Evolutionary conservation across 139 green algal species (phyloP), one percentile per base, ranked within the genome.

Genomic region (Coelastrella sp.): DNA sequence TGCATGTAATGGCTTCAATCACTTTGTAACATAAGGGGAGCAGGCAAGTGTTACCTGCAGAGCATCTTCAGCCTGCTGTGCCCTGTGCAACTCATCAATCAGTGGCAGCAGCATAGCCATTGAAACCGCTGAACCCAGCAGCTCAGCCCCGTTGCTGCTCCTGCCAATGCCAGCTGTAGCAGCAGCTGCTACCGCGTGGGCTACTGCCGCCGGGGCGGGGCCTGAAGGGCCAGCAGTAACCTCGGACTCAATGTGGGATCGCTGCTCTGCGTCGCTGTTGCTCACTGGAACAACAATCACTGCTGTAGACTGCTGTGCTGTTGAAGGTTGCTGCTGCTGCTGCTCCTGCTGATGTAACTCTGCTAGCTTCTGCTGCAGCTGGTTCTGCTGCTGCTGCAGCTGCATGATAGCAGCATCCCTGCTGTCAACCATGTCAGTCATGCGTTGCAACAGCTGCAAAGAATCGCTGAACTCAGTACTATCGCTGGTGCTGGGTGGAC

Each of bases 391-490:
- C 14, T 58, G 80, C 58, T 86, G 80, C 61, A 86, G 58, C 57
- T 74, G 19, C 80, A 75, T 32, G 73, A 86, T 83, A 7, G 80
- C 20, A 7, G 80, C 80, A 60, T 74, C 54, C 80, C 61, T 86
- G 61, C 80, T 57, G n/a, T 86, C 22, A 56, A 60, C 47, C 32
- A 64, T 56, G 32, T 83, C 17, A 20, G 57, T 83, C 77, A 83
- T 57, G 1, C 23, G 77, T 13, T 83, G 77, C 77, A 83, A 57
- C 77, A 83, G 77, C 77, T 83, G 54, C 77, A 83, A 19, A 10
- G 77, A 56, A 60, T 83, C 32, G 19, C 77, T 65, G 5, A 57
- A 47, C 77, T 83, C 32, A 56, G 5, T 57, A 66, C 77, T 80
- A 1, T 47, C 32, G 1, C 77, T 64, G 20, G 54, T 20, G 14